phyloP scores from a whole-genome alignment of 208 protist genomes.

The Blechomonas ayalai region DNA sequence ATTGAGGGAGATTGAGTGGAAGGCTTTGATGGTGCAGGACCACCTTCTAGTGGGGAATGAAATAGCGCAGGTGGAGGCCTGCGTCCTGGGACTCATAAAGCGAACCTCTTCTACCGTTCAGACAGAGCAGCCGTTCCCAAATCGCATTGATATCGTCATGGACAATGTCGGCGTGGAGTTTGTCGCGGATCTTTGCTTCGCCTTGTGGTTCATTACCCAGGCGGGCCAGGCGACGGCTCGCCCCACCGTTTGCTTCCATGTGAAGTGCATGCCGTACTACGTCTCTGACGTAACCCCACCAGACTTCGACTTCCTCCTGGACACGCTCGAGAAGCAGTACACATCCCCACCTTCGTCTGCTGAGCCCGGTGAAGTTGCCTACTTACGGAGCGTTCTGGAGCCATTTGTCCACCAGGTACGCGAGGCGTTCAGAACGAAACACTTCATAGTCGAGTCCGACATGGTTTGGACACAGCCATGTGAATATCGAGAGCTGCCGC shows the following conservation, averaged over 20 bases:
- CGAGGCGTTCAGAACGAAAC: constrained; percentile 21
- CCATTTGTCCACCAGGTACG: constrained; percentile 45
- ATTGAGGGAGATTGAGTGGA: constrained; percentile 27
- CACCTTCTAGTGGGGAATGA: constrained; percentile 63
- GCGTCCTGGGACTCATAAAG: constrained; percentile 28
- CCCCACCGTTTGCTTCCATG: constrained; percentile 53
- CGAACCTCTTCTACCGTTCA: constrained; percentile 5
- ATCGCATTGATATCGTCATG: constrained; percentile 73
- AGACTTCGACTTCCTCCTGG: constrained; percentile 60
- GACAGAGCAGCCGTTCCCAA: constrained; percentile 5
- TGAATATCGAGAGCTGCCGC: constrained; percentile 84
- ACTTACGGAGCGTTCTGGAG: constrained; percentile 17
- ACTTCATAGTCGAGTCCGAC: constrained; percentile 60
- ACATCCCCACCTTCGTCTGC: constrained; percentile 18
- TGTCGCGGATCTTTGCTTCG: constrained; percentile 67
- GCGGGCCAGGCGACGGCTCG: constrained; percentile 7
- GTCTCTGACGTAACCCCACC: constrained; percentile 79
- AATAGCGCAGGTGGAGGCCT: constrained; percentile 17
- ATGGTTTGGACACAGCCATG: constrained; percentile 76
- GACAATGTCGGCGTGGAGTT: constrained; percentile 86
- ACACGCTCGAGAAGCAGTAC: constrained; percentile 28
- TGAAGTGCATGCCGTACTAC: constrained; percentile 88
- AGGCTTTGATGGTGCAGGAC: constrained; percentile 27
- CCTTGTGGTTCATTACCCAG: constrained; percentile 64
- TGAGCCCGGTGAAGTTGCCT: constrained; percentile 25